Base-by-base conservation (phyloP, 129 eudicot species). In the Saussurea involucrata region DNA sequence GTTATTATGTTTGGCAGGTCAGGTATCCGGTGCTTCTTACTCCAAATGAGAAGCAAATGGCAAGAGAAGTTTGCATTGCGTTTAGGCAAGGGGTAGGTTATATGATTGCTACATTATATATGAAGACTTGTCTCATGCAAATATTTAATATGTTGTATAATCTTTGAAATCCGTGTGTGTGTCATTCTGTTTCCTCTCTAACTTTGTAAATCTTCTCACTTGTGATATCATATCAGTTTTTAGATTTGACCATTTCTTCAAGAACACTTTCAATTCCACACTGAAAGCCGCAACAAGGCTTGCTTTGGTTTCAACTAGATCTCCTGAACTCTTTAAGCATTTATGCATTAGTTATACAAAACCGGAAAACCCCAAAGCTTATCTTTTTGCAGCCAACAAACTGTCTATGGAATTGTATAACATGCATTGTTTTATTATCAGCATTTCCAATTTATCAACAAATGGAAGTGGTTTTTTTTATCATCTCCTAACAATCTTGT, bases 21-120 rank as follows among this genome's bases (percentile, higher is more conserved):
- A 88, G 99, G 83, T 95, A 95, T 92, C 99, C 99, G 27, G 99
- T 95, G 80, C 91, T 95, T 67, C 97, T 95, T 74, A 95, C 99
- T 73, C 99, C 99, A 66, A 76, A 79, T 28, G 97, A 95, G 86
- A 95, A 95, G 80, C 95, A 95, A 82, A 92, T 95, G 97, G 92
- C 97, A 66, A 89, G 99, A 86, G 97, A 95, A 73, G 99, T 95
- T 71, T 95, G 99, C 91, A 80, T 79, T 32, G 99, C 99, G 3
- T 95, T 95, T 73, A 90, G 97, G 80, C 99, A 95, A 88, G 83
- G 82, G 68, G 99, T 95, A 87, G 80, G 95, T 85, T 75, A 76
- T 72, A 77, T 74, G 17, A 65, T 74, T 73, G 1, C 34, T 57
- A 73, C 33, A 17, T 60, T 32, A 53, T 53, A 22, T 17, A 9